Evolutionary conservation across 768 basidiomycete species (phyloP).

Genomic region (Artomyces pyxidatus): DNA sequence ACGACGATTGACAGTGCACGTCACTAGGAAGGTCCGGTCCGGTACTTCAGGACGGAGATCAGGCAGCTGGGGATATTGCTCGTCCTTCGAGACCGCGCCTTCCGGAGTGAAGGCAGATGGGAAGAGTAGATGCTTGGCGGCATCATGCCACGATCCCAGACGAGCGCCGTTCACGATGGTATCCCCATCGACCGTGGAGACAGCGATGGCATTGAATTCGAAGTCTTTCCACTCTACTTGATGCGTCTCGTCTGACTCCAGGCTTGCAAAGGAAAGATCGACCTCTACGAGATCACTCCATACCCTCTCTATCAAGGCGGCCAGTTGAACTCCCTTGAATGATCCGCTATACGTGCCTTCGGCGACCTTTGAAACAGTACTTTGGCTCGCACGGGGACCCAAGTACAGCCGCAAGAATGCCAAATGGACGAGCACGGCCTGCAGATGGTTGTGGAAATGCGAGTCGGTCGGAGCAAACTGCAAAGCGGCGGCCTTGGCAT

Average conservation of each 20-base stretch:
- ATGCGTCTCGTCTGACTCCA: slow-evolving; percentile 8
- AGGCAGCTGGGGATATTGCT: slow-evolving; percentile 51
- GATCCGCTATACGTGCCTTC: slow-evolving; percentile 35
- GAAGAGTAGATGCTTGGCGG: slow-evolving; percentile 85
- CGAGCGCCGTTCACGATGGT: slow-evolving; percentile 53
- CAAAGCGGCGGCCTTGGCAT: slow-evolving; percentile 46
- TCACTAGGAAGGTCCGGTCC: slow-evolving; percentile 90
- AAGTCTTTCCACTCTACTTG: slow-evolving; percentile 43
- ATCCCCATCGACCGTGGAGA: slow-evolving; percentile 51
- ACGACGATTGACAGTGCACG: slow-evolving; percentile 88
- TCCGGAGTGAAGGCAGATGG: slow-evolving; percentile 64
- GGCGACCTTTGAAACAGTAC: slow-evolving; percentile 44
- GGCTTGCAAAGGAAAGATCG: slow-evolving; percentile 21
- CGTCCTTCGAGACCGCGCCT: slow-evolving; percentile 25
- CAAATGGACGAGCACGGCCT: slow-evolving; percentile 59
- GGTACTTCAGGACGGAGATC: slow-evolving; percentile 77
- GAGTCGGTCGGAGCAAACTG: slow-evolving; percentile 29
- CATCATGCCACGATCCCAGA: slow-evolving; percentile 72
- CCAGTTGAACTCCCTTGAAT: slow-evolving; percentile 41
- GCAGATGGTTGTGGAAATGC: slow-evolving; percentile 32
- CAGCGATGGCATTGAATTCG: slow-evolving; percentile 66
- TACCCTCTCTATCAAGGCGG: slow-evolving; percentile 45
- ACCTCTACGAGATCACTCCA: slow-evolving; percentile 65
- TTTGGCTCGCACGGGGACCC: slow-evolving; percentile 50
- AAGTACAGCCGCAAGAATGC: slow-evolving; percentile 83